Percentiles rank a stretch among this genome's conserved stretches.
Conservation (phyloP, 768 basidiomycete species). For the Hemileccinum rubropunctum region DNA sequence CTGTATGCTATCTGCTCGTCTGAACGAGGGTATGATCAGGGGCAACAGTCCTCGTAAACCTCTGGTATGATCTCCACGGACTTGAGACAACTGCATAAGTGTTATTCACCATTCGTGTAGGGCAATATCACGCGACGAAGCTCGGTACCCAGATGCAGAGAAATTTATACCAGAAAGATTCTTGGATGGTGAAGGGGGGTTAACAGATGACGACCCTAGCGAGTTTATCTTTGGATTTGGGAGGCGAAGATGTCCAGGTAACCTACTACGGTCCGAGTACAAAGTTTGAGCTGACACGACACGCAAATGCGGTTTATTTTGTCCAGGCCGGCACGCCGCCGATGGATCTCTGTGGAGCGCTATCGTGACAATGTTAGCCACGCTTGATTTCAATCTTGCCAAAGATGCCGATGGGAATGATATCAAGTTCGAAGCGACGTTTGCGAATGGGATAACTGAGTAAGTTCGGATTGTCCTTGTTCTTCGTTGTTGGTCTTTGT, state of each 20-base stretch:
- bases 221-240: slow-evolving; percentile 10
- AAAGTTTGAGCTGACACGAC: too few relatives aligned
- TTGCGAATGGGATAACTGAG: neutral
- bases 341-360: slow-evolving; percentile 10
- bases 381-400: slow-evolving; percentile 3
- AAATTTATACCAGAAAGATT: slow-evolving; percentile 15
- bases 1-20: neutral
- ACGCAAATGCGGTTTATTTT: too few relatives aligned
- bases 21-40: neutral
- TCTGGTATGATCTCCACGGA: slow-evolving; percentile 2
- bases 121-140: slow-evolving; percentile 13
- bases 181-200: slow-evolving; percentile 1
- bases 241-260: slow-evolving; percentile 7
- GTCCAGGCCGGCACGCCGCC: slow-evolving; percentile 6
- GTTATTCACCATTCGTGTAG: neutral
- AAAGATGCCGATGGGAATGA: slow-evolving; percentile 8
- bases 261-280: neutral
- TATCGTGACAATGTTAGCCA: slow-evolving; percentile 8
- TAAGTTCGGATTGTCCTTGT: neutral
- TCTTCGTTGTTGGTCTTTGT: neutral
- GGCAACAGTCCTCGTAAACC: neutral
- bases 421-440: slow-evolving; percentile 6
- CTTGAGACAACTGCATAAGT: neutral
- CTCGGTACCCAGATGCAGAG: slow-evolving; percentile 7
- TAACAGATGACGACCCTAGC: slow-evolving; percentile 9